Evolutionary conservation across 2,329 filamentous ascomycete genomes (phyloP).

Genomic region (Aspergillus candidus): DNA sequence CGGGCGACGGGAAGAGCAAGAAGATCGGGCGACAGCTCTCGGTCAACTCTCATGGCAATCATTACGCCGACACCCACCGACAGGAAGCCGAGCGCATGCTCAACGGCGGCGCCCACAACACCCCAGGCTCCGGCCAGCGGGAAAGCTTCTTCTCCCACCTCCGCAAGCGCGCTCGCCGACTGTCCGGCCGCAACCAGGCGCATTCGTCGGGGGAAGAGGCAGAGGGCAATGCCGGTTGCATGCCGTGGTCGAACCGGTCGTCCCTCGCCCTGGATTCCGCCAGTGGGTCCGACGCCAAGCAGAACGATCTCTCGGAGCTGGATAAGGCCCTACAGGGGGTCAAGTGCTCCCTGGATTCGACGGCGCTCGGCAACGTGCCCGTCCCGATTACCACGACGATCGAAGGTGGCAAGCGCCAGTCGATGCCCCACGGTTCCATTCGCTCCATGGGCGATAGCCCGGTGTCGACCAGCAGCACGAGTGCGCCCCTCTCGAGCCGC

Average conservation of each 20-base stretch:
- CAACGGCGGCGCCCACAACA: constrained; percentile 70
- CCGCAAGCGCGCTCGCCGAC: constrained; percentile 81
- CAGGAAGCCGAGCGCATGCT: constrained; percentile 87
- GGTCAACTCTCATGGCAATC: constrained; percentile 82
- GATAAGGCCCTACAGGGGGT: constrained; percentile 58
- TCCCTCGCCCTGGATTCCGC: constrained; percentile 69
- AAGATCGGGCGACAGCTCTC: constrained; percentile 95
- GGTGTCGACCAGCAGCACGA: constrained; percentile 19
- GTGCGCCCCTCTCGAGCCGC: constrained; percentile 63
- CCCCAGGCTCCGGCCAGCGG: constrained; percentile 72
- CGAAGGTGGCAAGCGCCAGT: constrained; percentile 34
- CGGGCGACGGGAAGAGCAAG: constrained; percentile 52
- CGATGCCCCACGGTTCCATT: constrained; percentile 32
- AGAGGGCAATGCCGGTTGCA: constrained; percentile 87
- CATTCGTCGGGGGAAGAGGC: constrained; percentile 79
- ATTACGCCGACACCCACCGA: constrained; percentile 83
- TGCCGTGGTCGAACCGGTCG: constrained; percentile 80
- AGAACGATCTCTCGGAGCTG: constrained; percentile 51
- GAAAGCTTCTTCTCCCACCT: constrained; percentile 98
- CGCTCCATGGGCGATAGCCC: constrained; percentile 26
- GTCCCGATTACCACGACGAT: constrained; percentile 29
- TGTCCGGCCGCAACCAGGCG: constrained; percentile 84
- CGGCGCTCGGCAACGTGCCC: constrained; percentile 32
- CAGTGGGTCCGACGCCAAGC: constrained; percentile 42
- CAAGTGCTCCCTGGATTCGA: constrained; percentile 51